Evolutionary conservation across 441 rosid species (phyloP), one percentile per base, ranked within the genome.

Genomic region (Biscutella laevigata): DNA sequence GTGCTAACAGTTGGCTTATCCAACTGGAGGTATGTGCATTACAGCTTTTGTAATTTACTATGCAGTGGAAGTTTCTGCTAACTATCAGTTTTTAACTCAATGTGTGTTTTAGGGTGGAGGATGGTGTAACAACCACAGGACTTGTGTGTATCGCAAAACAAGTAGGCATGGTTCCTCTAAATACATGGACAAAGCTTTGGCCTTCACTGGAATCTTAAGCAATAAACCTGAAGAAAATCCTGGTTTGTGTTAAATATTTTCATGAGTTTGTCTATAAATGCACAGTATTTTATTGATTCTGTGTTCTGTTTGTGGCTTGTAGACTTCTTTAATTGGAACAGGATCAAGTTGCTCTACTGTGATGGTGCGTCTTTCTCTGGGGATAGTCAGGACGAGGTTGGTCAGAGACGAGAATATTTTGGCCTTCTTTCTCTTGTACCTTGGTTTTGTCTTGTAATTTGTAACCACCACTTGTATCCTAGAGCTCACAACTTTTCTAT

Each of bases 251-350:
- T 21, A 10, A 13, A 51, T 28, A 37, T 47, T 27, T 40, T 40
- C 33, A 25, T 47, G 5, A 11, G 20, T 46, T 38, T 44, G 29
- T 1, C 14, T 19, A 56, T 41, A 8, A 7, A 19, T 28, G 11
- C 4, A 37, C 2, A 3, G 8, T 7, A 0, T 3, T 48, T 34
- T 57, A 5, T 14, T 1, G 11, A 34, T 14, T 51, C 7, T 58
- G 25, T 28, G 7, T 14, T 9, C 5, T 37, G n/a, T 53, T 29
- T 40, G 32, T 57, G 53, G 19, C 34, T 53, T 68, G 62, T 57
- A 77, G 82, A 77, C 69, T 78, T 81, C 59, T 81, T 62, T 63
- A 81, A 74, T 28, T 81, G 87, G 87, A 81, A 81, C 27, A 71
- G 82, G 56, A 74, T 81, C 41, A 81, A 72, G 72, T n/a, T 81